Evolutionary conservation across 2,329 filamentous ascomycete species (phyloP), one percentile per base, ranked within the genome.

Genomic region (Cladobotryum mycophilum): DNA sequence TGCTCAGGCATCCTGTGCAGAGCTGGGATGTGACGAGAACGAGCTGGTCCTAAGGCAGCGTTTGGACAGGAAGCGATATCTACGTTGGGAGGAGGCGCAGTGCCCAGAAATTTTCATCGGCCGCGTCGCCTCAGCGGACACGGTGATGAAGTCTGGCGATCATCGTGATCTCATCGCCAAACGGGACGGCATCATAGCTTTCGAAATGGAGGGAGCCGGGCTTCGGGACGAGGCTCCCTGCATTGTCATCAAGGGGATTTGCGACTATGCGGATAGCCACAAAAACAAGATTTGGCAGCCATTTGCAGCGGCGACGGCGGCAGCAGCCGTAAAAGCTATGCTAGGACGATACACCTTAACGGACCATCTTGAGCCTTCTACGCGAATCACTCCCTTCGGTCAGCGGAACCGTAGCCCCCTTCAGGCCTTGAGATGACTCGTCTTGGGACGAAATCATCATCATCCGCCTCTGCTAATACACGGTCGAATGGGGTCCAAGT

Each of bases 201-300:
- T 67, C 34, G 67, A 70, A 51, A 68, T 66, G 65, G 67, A 68
- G 51, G 59, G 62, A 2, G 64, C 65, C 3, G 66, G 66, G 0
- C 45, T 63, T 1, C 65, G 59, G 58, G 25, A 30, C 25, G 52
- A 53, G 0, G 53, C 69, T 1, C 67, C 67, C 0, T 67, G 64
- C 34, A 37, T 71, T 0, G 59, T 67, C 1, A 64, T 72, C 42
- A 67, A 67, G 33, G 66, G 67, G 6, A 64, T 67, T 2, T 67
- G 64, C 47, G 66, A 71, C 56, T 73, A 72, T 52, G 64, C 67
- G 0, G 70, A 73, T 50, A 62, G 65, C 18, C 70, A 71, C 55
- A 69, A 70, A 55, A 63, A 59, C 42, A 65, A 68, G 36, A 52
- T 37, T 5, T 72, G 65, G 67, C 67, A 70, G 45, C 36, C 51